Conservation (phyloP, 345 rosid species). For the Lepidium sativum region DNA sequence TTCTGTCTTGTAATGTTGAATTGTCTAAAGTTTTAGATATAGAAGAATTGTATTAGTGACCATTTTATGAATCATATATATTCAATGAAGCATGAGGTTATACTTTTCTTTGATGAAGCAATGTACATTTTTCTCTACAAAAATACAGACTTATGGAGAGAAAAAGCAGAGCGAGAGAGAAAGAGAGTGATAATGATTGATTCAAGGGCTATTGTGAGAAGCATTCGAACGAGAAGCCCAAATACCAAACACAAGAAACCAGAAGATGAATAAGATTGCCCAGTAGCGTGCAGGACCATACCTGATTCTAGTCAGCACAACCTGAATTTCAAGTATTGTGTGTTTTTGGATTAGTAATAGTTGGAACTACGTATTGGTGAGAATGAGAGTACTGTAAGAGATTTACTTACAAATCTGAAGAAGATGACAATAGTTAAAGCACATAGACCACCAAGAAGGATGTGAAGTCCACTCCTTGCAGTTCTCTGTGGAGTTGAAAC, state of each 20-base stretch:
- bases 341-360: not conserved
- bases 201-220: constrained; percentile 10
- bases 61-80: constrained; percentile 14
- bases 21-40: not conserved
- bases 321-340: constrained; percentile 42
- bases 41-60: constrained; percentile 9
- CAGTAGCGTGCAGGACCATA: constrained; percentile 97
- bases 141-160: not conserved
- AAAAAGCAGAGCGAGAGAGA: not conserved
- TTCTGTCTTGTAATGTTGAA: not conserved
- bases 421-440: constrained; percentile 81
- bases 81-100: constrained; percentile 20
- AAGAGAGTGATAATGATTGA: constrained; percentile 14
- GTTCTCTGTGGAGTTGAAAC: constrained; percentile 53
- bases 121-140: constrained; percentile 30
- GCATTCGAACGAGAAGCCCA: constrained; percentile 67
- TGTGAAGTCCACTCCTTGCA: constrained; percentile 86
- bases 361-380: not conserved
- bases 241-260: constrained; percentile 96
- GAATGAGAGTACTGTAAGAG: not conserved
- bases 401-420: constrained; percentile 83
- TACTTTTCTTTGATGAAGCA: constrained; percentile 15
- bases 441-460: constrained; percentile 86
- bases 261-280: constrained; percentile 93
- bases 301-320: constrained; percentile 90